These are phyloP conservation scores for Pseudogymnoascus destructans DNA, from an alignment of 2,329 filamentous ascomycete species.

Conservation along the genomic window DNA sequence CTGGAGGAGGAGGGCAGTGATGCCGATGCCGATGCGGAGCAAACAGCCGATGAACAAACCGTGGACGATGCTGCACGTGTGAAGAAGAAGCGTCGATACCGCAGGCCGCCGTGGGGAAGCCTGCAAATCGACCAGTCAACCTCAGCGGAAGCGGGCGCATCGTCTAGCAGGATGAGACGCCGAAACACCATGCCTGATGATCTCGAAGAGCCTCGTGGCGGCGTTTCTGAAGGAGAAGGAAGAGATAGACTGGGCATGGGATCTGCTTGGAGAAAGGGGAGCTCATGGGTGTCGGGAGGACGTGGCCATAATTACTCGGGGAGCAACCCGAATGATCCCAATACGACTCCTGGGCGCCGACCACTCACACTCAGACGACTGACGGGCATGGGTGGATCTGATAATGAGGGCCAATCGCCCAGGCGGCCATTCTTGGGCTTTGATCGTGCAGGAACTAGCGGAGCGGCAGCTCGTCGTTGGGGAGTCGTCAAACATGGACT, in stretches of 20 bases:
- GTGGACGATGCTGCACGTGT: conserved; percentile 34
- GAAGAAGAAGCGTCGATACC: conserved; percentile 52
- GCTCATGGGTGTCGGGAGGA: conserved; percentile 35
- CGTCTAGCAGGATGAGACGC: conserved; percentile 47
- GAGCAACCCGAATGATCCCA: conserved; percentile 38
- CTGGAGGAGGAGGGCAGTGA: conserved; percentile 51
- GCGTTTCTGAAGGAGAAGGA: conserved; percentile 63
- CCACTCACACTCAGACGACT: conserved; percentile 52
- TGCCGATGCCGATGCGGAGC: conserved; percentile 67
- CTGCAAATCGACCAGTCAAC: neutral
- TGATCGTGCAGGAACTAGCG: conserved; percentile 59
- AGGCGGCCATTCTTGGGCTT: conserved; percentile 42
- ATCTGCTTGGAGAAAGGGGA: conserved; percentile 44
- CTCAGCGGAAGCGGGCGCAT: conserved; percentile 34
- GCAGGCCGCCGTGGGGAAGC: conserved; percentile 31
- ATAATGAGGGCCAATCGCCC: conserved; percentile 47
- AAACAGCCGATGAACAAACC: conserved; percentile 67
- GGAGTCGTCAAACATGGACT: conserved; percentile 82
- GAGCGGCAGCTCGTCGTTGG: conserved; percentile 62
- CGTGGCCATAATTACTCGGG: conserved; percentile 35
- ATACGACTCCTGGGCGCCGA: conserved; percentile 38
- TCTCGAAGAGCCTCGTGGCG: conserved; percentile 42
- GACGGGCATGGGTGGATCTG: conserved; percentile 47
- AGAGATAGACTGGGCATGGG: conserved; percentile 46
- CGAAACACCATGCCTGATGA: conserved; percentile 53